Percentiles rank a stretch among this genome's conserved stretches.
These are phyloP conservation scores for Camellia granthamiana DNA, from an alignment of 148 eudicot genomes.

Conservation along the genomic window DNA sequence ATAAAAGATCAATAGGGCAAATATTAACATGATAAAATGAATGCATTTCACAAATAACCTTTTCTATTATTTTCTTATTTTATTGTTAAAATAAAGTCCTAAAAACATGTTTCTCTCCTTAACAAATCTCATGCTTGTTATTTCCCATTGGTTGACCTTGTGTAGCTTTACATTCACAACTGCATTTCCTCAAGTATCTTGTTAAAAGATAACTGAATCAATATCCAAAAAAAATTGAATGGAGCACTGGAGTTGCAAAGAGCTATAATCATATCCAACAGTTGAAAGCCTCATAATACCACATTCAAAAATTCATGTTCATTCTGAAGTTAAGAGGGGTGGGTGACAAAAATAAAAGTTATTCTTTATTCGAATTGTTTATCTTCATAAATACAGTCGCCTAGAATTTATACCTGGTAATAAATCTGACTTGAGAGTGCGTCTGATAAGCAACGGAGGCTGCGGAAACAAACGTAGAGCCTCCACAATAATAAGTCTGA, in stretches of 20 bases:
- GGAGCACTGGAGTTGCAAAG: background rate
- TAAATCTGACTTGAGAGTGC: constrained; percentile 70
- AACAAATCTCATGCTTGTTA: too few species aligned
- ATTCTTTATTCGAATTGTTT: background rate
- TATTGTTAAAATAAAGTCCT: too few species aligned
- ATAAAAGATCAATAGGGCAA: too few species aligned
- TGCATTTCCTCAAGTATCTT: too few species aligned
- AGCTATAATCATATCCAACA: background rate
- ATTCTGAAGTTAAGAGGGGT: background rate
- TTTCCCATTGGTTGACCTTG: too few species aligned
- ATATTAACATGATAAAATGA: too few species aligned
- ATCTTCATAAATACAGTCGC: background rate
- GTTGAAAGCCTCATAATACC: background rate
- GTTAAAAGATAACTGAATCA: too few species aligned
- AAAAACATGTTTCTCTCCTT: too few species aligned
- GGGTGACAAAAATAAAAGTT: background rate
- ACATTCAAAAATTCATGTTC: background rate
- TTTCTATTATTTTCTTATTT: too few species aligned
- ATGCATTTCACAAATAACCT: too few species aligned
- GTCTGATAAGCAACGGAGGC: constrained; percentile 95
- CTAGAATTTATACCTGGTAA: constrained; percentile 63
- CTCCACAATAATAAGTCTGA: constrained; percentile 86
- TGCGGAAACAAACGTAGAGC: constrained; percentile 91
- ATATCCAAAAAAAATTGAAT: too few species aligned
- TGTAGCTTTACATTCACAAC: too few species aligned